These are phyloP conservation scores for Astragalus membranaceus DNA, from an alignment of 306 rosid species.

Conservation along the genomic window DNA sequence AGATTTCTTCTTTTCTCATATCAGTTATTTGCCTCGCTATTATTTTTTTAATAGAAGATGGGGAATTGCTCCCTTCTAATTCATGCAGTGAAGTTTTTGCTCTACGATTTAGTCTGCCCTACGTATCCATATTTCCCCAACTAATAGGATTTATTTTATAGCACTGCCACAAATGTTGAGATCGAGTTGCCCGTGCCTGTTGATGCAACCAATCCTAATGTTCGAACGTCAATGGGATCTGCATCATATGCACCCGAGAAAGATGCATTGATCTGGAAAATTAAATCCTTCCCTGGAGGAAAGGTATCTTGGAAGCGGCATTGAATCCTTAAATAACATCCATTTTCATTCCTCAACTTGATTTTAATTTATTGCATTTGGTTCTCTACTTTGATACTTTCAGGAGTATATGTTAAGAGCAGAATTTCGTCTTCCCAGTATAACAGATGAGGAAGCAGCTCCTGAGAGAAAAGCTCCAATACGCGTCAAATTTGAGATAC, in stretches of 20 bases:
- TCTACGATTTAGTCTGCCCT: background rate
- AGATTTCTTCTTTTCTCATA: background rate
- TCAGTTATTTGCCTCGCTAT: background rate
- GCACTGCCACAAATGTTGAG: conserved; percentile 96
- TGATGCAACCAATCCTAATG: conserved; percentile 87
- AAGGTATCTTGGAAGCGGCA: conserved; percentile 49
- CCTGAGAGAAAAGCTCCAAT: conserved; percentile 93
- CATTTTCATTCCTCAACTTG: background rate
- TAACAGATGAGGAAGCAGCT: conserved; percentile 68
- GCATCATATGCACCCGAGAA: conserved; percentile 95
- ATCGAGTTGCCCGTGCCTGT: conserved; percentile 85
- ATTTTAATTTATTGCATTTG: background rate
- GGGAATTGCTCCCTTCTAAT: background rate
- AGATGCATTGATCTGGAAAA: conserved; percentile 89
- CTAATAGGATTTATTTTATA: conserved; percentile 38
- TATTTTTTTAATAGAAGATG: background rate
- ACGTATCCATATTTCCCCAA: conserved; percentile 8
- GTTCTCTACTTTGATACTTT: conserved; percentile 14
- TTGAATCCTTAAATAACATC: conserved; percentile 5
- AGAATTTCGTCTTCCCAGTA: conserved; percentile 74
- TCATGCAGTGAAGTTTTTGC: background rate
- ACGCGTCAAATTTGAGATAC: conserved; percentile 89
- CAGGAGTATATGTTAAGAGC: conserved; percentile 92
- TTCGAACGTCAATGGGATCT: conserved; percentile 96
- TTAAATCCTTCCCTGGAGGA: conserved; percentile 97